These are phyloP conservation scores for Amanita rubescens DNA, from an alignment of 768 basidiomycete species.

Conservation along the genomic window DNA sequence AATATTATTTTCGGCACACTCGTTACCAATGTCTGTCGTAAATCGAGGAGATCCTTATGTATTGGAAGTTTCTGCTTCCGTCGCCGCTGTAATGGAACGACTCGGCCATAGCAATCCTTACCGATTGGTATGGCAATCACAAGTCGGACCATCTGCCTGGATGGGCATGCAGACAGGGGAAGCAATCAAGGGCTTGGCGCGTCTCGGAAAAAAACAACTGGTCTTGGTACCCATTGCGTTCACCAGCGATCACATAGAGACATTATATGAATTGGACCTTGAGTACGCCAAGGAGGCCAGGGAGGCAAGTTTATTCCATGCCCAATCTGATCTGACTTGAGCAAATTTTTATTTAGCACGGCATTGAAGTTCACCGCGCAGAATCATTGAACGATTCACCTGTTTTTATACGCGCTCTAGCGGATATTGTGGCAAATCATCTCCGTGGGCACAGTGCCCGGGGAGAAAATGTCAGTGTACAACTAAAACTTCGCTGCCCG, in stretches of 20 bases:
- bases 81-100: constrained; percentile 87
- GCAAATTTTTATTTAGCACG: constrained; percentile 48
- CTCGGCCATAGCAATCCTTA: constrained; percentile 78
- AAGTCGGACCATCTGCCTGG: constrained; percentile 97
- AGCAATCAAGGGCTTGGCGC: constrained; percentile 80
- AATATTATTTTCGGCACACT: constrained; percentile 94
- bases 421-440: constrained; percentile 83
- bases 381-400: constrained; percentile 94
- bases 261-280: constrained; percentile 90
- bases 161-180: constrained; percentile 95
- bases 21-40: constrained; percentile 95
- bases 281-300: constrained; percentile 89
- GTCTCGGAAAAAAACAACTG: constrained; percentile 66
- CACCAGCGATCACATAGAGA: constrained; percentile 99
- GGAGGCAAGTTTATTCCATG: constrained; percentile 49
- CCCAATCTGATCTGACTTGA: constrained; percentile 12
- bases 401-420: constrained; percentile 90
- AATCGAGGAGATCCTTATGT: constrained; percentile 99
- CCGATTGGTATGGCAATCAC: constrained; percentile 95
- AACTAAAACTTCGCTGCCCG: constrained; percentile 85
- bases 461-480: constrained; percentile 62
- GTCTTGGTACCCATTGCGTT: constrained; percentile 95
- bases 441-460: constrained; percentile 55
- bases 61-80: constrained; percentile 90
- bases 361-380: constrained; percentile 83